These are phyloP conservation scores for Aspergillus persii DNA, from an alignment of 2,329 filamentous ascomycete genomes.

Conservation along the genomic window DNA sequence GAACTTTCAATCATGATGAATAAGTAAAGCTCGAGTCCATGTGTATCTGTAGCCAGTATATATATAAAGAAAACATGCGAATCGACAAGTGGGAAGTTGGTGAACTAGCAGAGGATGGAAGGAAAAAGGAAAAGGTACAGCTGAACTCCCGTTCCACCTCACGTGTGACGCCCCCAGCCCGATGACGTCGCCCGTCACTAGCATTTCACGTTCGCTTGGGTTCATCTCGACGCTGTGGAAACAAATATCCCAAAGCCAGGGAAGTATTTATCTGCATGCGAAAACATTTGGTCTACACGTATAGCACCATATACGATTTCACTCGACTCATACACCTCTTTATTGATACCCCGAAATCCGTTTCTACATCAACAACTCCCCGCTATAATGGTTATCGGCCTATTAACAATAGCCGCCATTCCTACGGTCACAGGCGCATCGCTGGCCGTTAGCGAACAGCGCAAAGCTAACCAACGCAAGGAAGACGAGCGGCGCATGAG, in stretches of 20 bases:
- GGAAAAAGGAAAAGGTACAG: neutral
- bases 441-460: conserved; percentile 46
- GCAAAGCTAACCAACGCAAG: conserved; percentile 44
- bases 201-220: neutral
- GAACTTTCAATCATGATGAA: neutral
- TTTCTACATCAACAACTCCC: neutral
- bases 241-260: neutral
- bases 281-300: neutral
- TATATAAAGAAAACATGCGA: neutral
- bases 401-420: conserved; percentile 40
- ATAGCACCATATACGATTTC: neutral
- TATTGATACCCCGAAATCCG: neutral
- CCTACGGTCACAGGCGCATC: conserved; percentile 49
- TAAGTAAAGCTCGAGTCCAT: neutral
- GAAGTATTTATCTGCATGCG: neutral
- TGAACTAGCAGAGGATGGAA: too few relatives aligned
- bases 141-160: neutral
- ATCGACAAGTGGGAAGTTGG: too few relatives aligned
- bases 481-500: conserved; percentile 47
- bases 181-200: neutral
- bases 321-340: neutral
- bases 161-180: neutral
- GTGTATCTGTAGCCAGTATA: neutral
- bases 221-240: neutral
- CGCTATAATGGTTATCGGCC: conserved; percentile 39